These are phyloP conservation scores for button mushroom (Agaricus bisporus) DNA, from an alignment of 768 basidiomycete genomes.

Conservation along the genomic window DNA sequence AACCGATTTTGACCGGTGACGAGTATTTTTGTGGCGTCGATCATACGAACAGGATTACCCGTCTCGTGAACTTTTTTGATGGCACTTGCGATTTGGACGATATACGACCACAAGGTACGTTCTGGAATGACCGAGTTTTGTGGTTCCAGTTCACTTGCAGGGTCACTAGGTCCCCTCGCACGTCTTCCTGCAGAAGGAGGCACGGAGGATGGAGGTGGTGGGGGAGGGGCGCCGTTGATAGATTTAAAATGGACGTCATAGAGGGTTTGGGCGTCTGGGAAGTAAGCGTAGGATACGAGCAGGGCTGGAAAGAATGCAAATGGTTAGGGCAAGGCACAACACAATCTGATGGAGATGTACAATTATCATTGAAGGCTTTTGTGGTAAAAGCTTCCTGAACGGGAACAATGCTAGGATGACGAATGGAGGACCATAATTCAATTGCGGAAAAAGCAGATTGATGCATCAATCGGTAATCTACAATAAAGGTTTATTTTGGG, in stretches of 20 bases:
- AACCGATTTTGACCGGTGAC: constrained; percentile 89
- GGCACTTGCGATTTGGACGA: constrained; percentile 84
- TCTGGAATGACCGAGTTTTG: constrained; percentile 49
- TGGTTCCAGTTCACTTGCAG: neutral
- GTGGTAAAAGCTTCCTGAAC: constrained; percentile 95
- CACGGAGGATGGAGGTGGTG: constrained; percentile 22
- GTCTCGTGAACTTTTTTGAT: constrained; percentile 82
- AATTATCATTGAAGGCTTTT: constrained; percentile 85
- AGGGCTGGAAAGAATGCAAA: constrained; percentile 49
- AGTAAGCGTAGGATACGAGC: constrained; percentile 86
- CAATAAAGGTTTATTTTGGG: constrained; percentile 7
- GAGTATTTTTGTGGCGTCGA: constrained; percentile 85
- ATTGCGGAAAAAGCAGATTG: constrained; percentile 78
- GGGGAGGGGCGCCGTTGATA: constrained; percentile 18
- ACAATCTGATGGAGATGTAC: constrained; percentile 41
- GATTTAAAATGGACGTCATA: constrained; percentile 71
- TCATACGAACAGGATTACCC: constrained; percentile 71
- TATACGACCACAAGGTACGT: constrained; percentile 85
- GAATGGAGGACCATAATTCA: constrained; percentile 80
- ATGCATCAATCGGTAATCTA: constrained; percentile 80
- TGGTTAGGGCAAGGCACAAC: neutral
- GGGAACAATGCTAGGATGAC: constrained; percentile 80
- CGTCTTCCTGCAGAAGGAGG: neutral
- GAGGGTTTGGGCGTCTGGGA: constrained; percentile 78
- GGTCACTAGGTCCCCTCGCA: neutral